phyloP scores from a whole-genome alignment of 2,329 filamentous ascomycete genomes.

The Fusarium nanum region DNA sequence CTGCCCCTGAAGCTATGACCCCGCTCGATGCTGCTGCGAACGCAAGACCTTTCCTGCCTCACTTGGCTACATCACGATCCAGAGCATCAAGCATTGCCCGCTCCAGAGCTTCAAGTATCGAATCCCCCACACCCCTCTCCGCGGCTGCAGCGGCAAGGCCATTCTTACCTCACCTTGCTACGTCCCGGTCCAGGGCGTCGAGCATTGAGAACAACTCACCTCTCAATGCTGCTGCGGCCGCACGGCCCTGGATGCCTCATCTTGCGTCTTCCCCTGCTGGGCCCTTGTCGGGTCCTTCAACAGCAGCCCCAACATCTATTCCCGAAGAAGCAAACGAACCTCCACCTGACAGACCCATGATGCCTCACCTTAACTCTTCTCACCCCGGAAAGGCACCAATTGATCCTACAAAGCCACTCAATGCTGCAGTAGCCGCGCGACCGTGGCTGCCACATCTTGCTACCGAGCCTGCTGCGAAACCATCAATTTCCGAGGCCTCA shows the following conservation, averaged over 20 bases:
- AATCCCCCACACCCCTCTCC: conserved; percentile 21
- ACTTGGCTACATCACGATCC: conserved; percentile 34
- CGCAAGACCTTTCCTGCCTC: conserved; percentile 31
- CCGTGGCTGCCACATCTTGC: conserved; percentile 2
- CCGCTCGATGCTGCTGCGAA: conserved; percentile 18
- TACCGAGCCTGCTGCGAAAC: background rate
- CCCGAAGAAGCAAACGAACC: background rate
- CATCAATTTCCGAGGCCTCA: background rate
- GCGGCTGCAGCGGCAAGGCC: conserved; percentile 24
- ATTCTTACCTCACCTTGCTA: conserved; percentile 34
- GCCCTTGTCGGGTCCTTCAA: background rate
- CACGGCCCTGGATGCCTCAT: background rate
- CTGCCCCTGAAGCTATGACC: background rate
- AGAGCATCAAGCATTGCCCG: background rate
- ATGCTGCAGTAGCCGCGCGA: background rate
- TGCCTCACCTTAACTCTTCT: background rate
- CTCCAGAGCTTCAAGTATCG: conserved; percentile 16
- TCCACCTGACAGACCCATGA: background rate
- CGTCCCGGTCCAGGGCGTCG: conserved; percentile 21
- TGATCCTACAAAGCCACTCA: background rate
- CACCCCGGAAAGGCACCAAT: background rate
- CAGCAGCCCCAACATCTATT: background rate
- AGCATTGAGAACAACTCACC: background rate
- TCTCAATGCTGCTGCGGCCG: background rate
- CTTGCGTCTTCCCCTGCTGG: background rate